Evolutionary conservation across 768 basidiomycete genomes (phyloP).

Genomic region (Lanmaoa pseudosensibilis): DNA sequence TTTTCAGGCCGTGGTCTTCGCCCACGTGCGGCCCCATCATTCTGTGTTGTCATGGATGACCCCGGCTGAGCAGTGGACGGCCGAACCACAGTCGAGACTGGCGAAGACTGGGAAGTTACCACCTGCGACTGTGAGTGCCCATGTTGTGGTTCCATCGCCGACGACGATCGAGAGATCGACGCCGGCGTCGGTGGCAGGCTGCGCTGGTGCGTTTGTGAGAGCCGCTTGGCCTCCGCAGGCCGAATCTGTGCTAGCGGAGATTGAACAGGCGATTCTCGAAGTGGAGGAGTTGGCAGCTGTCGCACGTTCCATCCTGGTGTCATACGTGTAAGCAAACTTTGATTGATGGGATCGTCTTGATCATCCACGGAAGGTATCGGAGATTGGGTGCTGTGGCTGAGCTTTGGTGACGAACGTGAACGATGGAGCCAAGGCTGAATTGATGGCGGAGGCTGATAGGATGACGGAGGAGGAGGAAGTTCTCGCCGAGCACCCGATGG

Average conservation of each 20-base stretch:
- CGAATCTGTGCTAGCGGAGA: slow-evolving; percentile 16
- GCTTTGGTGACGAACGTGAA: slow-evolving; percentile 40
- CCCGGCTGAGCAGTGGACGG: slow-evolving; percentile 20
- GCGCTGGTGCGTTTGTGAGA: slow-evolving; percentile 34
- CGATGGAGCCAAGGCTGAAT: slow-evolving; percentile 32
- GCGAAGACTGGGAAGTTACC: not conserved
- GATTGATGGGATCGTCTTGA: slow-evolving; percentile 13
- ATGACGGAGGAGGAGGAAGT: slow-evolving; percentile 32
- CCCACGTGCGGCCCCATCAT: slow-evolving; percentile 7
- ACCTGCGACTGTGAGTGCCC: slow-evolving; percentile 23
- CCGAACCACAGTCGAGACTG: not conserved
- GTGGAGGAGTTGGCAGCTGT: slow-evolving; percentile 36
- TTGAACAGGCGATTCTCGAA: slow-evolving; percentile 17
- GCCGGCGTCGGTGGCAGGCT: slow-evolving; percentile 44
- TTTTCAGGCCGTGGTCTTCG: slow-evolving; percentile 29
- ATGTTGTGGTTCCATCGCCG: slow-evolving; percentile 19
- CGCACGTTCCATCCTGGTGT: slow-evolving; percentile 25
- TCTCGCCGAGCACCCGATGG: slow-evolving; percentile 24
- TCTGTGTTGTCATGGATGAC: slow-evolving; percentile 9
- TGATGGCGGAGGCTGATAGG: slow-evolving; percentile 31
- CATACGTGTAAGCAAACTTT: slow-evolving; percentile 18
- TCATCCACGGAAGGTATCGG: slow-evolving; percentile 19
- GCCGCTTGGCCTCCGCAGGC: slow-evolving; percentile 18
- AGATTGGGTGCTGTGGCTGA: slow-evolving; percentile 20
- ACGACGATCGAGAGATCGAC: slow-evolving; percentile 15